Evolutionary conservation across 164 flowering plant genomes (phyloP).

Genomic region (Chloranthus sessilifolius): DNA sequence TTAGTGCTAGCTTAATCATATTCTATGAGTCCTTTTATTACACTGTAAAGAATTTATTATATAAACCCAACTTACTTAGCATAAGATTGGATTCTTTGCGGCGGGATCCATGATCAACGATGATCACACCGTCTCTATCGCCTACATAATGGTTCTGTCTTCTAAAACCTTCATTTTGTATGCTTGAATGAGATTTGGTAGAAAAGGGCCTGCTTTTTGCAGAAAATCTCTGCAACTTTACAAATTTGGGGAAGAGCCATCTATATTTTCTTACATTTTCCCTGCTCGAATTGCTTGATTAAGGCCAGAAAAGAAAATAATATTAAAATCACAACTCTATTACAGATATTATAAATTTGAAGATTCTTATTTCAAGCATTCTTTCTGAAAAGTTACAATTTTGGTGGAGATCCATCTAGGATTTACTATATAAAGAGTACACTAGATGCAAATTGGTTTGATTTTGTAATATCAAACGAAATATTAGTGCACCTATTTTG

Average conservation of each 20-base stretch:
- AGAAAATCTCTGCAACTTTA: conserved; percentile 22
- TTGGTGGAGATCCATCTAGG: no score
- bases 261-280: conserved; percentile 18
- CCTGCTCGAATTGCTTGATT: conserved; percentile 11
- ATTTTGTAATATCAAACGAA: no score
- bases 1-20: no score
- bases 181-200: conserved; percentile 20
- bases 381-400: no score
- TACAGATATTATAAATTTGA: no score
- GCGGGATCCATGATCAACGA: conserved; percentile 95
- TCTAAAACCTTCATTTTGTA: conserved; percentile 30
- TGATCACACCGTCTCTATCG: conserved; percentile 63
- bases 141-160: conserved; percentile 31
- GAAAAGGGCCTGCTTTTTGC: conserved; percentile 18
- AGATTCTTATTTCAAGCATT: no score
- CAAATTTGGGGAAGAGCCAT: conserved; percentile 22
- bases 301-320: not conserved
- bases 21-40: no score
- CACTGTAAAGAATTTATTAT: no score
- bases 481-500: no score
- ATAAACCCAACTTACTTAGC: conserved; percentile 49
- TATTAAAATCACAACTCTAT: not conserved
- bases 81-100: conserved; percentile 81
- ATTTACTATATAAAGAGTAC: no score
- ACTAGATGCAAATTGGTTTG: no score